Percentiles rank a stretch among this genome's conserved stretches.
Conservation (phyloP, 371 early-diverging fungal species). For the Rhizopus delemar region DNA sequence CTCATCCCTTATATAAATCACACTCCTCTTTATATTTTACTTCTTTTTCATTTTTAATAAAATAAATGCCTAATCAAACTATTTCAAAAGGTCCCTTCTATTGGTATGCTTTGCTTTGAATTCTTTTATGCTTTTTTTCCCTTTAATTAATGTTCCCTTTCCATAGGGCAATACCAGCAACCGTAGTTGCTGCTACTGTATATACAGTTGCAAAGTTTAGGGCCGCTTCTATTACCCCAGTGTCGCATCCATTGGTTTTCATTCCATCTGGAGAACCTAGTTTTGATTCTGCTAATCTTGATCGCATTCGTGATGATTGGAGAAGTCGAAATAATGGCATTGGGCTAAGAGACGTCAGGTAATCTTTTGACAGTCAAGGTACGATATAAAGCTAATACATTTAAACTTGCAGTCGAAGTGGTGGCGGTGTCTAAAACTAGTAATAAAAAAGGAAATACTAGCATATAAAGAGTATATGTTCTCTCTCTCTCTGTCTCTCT, state of each 20-base stretch:
- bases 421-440: constrained; percentile 41
- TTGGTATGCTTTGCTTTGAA: not conserved
- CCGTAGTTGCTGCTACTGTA: constrained; percentile 9
- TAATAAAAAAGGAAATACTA: too few species aligned
- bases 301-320: constrained; percentile 45
- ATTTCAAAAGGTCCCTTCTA: not conserved
- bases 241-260: constrained; percentile 33
- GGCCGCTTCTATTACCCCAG: constrained; percentile 4
- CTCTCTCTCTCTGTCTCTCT: too few species aligned
- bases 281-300: constrained; percentile 42
- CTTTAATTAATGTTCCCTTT: not conserved
- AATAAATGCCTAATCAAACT: constrained; percentile 14
- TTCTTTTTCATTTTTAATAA: not conserved
- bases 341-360: constrained; percentile 50
- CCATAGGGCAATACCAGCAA: constrained; percentile 21
- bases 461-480: too few species aligned
- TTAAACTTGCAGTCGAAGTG: constrained; percentile 33
- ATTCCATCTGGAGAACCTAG: constrained; percentile 38
- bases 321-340: constrained; percentile 42
- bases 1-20: not conserved
- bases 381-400: not conserved
- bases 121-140: not conserved
- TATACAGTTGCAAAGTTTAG: constrained; percentile 15
- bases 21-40: not conserved
- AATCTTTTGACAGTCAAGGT: constrained; percentile 1